These are phyloP conservation scores for Rhododendron vialii DNA, from an alignment of 148 eudicot species.

Conservation along the genomic window DNA sequence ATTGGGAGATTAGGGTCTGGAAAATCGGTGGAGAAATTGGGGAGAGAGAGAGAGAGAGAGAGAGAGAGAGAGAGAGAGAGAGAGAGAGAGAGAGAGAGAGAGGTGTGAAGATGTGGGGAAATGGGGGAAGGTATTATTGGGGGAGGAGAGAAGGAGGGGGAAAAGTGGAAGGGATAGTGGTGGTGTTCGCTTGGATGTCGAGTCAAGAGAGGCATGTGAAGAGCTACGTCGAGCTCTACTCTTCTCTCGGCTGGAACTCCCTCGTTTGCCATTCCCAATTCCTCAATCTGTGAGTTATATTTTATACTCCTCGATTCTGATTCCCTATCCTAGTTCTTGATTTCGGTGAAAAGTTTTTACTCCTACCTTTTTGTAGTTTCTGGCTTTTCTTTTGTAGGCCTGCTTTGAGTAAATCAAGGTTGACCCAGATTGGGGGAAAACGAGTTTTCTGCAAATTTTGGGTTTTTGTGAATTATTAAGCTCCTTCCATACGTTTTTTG, in stretches of 20 bases:
- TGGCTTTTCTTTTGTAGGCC: neutral
- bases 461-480: neutral
- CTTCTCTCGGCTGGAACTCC: conserved; percentile 85
- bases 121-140: conserved; percentile 87
- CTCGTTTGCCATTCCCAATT: conserved; percentile 88
- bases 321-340: neutral
- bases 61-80: neutral
- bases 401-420: neutral
- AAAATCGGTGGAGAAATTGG: neutral
- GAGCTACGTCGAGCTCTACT: conserved; percentile 71
- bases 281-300: conserved; percentile 62
- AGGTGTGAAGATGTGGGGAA: conserved; percentile 69
- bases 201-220: conserved; percentile 75
- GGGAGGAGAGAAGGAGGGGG: conserved; percentile 51
- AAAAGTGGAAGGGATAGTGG: conserved; percentile 64
- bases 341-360: neutral
- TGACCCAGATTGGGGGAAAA: neutral
- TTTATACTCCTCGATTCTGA: neutral
- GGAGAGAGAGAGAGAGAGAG: neutral
- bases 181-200: conserved; percentile 92
- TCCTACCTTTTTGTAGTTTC: neutral
- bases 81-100: neutral
- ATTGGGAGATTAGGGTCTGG: neutral
- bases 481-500: neutral
- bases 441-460: neutral